These are phyloP conservation scores for Mycena indigotica DNA, from an alignment of 768 basidiomycete genomes.

Conservation along the genomic window DNA sequence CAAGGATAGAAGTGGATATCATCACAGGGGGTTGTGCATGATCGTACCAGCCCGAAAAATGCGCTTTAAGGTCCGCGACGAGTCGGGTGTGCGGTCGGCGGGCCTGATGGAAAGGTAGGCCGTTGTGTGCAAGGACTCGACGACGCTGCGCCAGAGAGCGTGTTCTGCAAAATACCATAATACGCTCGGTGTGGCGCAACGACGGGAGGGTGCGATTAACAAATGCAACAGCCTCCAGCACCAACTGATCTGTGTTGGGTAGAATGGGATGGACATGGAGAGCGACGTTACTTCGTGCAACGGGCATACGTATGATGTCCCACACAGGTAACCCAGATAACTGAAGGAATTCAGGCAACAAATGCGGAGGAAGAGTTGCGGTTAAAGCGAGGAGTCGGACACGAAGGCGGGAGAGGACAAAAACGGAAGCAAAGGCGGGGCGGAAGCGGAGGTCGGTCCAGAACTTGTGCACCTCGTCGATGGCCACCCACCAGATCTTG, in stretches of 20 bases:
- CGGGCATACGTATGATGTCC: constrained; percentile 7
- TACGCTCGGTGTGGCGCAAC: background rate
- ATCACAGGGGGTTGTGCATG: background rate
- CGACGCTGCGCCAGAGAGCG: background rate
- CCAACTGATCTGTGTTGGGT: background rate
- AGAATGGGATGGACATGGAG: background rate
- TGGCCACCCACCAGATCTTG: constrained; percentile 2
- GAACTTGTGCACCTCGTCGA: constrained; percentile 4
- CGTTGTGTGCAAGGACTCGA: background rate
- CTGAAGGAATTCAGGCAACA: background rate
- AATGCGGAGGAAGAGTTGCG: background rate
- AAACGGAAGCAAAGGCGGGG: background rate
- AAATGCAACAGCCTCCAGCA: background rate
- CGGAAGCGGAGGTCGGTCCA: constrained; percentile 5
- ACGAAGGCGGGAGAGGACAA: background rate
- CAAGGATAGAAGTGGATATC: constrained; percentile 1
- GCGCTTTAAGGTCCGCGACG: background rate
- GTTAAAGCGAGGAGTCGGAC: background rate
- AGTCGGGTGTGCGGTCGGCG: background rate
- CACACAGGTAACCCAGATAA: background rate
- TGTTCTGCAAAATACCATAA: constrained; percentile 4
- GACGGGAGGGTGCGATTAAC: background rate
- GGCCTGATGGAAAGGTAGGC: constrained; percentile 2
- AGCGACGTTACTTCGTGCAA: background rate
- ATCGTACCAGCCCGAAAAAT: background rate